Conservation (phyloP, 306 rosid species). For the Pachyrhizus erosus region DNA sequence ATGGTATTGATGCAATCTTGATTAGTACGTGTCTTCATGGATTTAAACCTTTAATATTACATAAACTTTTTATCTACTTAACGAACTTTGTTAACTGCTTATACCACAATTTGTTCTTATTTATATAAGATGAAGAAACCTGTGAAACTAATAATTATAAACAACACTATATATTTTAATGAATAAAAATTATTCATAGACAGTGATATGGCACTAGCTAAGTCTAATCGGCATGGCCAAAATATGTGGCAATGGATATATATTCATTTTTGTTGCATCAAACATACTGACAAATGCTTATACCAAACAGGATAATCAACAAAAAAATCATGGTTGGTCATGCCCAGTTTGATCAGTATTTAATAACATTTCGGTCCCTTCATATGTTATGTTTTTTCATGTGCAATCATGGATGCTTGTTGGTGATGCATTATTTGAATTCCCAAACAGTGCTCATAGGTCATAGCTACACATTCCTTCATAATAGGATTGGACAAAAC, state of each 20-base stretch:
- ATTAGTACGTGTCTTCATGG: background rate
- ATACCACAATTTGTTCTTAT: background rate
- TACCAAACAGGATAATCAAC: slow-evolving; percentile 35
- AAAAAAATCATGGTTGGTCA: slow-evolving; percentile 8
- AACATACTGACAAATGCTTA: slow-evolving; percentile 21
- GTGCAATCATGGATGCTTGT: slow-evolving; percentile 33
- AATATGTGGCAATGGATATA: slow-evolving; percentile 16
- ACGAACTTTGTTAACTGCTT: background rate
- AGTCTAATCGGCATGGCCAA: slow-evolving; percentile 31
- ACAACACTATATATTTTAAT: background rate
- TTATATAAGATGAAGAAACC: background rate
- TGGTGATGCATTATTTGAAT: slow-evolving; percentile 22
- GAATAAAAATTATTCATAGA: background rate
- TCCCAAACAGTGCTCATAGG: background rate
- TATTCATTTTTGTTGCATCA: slow-evolving; percentile 1
- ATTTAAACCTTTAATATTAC: background rate
- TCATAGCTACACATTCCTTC: background rate
- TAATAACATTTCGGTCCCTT: slow-evolving; percentile 6
- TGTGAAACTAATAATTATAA: background rate
- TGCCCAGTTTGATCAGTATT: slow-evolving; percentile 14
- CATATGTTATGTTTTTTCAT: slow-evolving; percentile 22
- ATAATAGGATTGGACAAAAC: background rate
- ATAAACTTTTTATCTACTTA: background rate
- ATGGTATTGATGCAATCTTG: background rate
- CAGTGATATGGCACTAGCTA: slow-evolving; percentile 38